phyloP scores from a whole-genome alignment of 176 grass and related monocot species.

The maize (Zea mays) region DNA sequence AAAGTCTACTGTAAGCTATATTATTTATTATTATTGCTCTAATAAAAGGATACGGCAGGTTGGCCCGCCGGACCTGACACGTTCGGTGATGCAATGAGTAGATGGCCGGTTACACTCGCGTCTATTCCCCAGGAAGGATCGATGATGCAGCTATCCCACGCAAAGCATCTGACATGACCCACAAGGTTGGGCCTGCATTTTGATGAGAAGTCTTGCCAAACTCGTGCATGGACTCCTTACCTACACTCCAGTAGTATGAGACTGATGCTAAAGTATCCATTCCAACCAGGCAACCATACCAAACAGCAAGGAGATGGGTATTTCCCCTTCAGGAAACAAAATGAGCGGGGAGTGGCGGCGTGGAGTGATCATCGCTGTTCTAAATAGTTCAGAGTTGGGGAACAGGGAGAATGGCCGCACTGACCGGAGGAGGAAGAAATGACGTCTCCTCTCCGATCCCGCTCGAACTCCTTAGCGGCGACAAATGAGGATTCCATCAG shows the following conservation, averaged over 20 bases:
- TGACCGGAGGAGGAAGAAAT: conserved; percentile 28
- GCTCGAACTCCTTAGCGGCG: not conserved
- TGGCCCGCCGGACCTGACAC: not conserved
- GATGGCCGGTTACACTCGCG: not conserved
- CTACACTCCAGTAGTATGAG: not conserved
- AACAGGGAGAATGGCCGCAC: not conserved
- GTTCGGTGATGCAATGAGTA: not conserved
- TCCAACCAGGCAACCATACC: not conserved
- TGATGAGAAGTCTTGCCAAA: conserved; percentile 23
- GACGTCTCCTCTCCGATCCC: conserved; percentile 25
- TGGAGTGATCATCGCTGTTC: not conserved
- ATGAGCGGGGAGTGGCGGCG: not conserved
- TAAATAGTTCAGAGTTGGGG: not conserved
- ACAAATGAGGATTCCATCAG: not conserved
- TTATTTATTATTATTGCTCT: too few relatives aligned
- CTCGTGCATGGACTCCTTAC: not conserved
- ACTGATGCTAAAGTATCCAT: conserved; percentile 2
- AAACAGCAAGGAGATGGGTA: not conserved
- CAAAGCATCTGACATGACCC: conserved; percentile 39
- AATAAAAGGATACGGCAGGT: not conserved
- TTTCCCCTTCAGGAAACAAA: not conserved
- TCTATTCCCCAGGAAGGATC: conserved; percentile 5
- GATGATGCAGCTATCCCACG: conserved; percentile 34
- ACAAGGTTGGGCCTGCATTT: conserved; percentile 1
- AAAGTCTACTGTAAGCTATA: too few relatives aligned